These are phyloP conservation scores for Exophiala sideris DNA, from an alignment of 2,329 filamentous ascomycete species.

Conservation along the genomic window DNA sequence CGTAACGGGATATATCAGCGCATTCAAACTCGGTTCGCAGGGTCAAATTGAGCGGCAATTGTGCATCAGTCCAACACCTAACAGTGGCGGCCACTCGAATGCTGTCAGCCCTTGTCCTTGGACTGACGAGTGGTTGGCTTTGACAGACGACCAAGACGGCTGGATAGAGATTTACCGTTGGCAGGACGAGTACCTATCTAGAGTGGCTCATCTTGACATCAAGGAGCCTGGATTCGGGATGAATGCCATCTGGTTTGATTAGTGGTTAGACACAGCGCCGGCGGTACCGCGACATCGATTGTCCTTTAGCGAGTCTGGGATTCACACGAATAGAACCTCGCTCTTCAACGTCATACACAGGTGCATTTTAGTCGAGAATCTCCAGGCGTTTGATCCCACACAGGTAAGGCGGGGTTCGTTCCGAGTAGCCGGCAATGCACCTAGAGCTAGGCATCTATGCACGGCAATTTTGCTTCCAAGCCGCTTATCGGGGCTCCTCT, in stretches of 20 bases:
- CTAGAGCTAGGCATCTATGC: neutral
- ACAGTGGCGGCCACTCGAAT: slow-evolving; percentile 83
- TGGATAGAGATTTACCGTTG: slow-evolving; percentile 86
- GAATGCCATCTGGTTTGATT: slow-evolving; percentile 96
- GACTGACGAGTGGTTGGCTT: slow-evolving; percentile 83
- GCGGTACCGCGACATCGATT: too few relatives aligned
- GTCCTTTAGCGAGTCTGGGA: too few relatives aligned
- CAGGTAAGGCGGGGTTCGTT: neutral
- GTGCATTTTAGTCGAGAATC: too few relatives aligned
- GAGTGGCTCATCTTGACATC: slow-evolving; percentile 73
- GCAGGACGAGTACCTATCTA: slow-evolving; percentile 73
- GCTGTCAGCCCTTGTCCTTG: slow-evolving; percentile 81
- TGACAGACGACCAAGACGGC: slow-evolving; percentile 84
- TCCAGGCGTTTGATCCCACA: too few relatives aligned
- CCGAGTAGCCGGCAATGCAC: neutral
- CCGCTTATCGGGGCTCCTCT: too few relatives aligned
- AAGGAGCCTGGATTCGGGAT: slow-evolving; percentile 89
- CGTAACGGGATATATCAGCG: slow-evolving; percentile 77
- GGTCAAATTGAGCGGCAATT: slow-evolving; percentile 76
- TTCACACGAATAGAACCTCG: too few relatives aligned
- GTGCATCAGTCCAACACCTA: slow-evolving; percentile 78
- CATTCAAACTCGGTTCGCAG: slow-evolving; percentile 66
- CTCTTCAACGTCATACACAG: too few relatives aligned
- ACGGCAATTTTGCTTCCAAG: neutral
- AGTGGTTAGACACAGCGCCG: slow-evolving; percentile 49